Evolutionary conservation across 257 asterid genomes (phyloP).

Genomic region (Petunia axillaris): DNA sequence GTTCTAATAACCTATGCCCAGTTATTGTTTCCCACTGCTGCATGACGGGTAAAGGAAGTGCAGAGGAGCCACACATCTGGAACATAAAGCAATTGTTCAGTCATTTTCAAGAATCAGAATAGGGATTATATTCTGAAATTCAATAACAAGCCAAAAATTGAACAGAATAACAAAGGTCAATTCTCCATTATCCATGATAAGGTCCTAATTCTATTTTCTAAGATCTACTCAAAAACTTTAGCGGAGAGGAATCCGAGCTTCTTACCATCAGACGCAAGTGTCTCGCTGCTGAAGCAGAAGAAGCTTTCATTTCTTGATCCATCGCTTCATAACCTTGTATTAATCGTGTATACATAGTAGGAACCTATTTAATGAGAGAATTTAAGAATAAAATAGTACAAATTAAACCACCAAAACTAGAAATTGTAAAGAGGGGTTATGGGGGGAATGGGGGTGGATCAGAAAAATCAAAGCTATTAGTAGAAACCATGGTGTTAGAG

Average conservation of each 20-base stretch:
- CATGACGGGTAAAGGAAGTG: constrained; percentile 95
- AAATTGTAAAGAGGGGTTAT: background rate
- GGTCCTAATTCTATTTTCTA: background rate
- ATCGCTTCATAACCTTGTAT: constrained; percentile 93
- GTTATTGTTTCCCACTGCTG: constrained; percentile 92
- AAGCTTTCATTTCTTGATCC: constrained; percentile 68
- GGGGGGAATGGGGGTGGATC: background rate
- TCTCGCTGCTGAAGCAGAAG: constrained; percentile 70
- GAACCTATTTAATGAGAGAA: constrained; percentile 55
- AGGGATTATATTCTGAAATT: background rate
- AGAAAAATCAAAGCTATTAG: background rate
- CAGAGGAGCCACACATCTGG: constrained; percentile 98
- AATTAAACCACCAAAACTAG: background rate
- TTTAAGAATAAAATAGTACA: background rate
- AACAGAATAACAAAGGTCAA: background rate
- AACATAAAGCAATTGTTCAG: background rate
- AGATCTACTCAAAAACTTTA: background rate
- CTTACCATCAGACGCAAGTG: constrained; percentile 91
- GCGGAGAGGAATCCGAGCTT: constrained; percentile 18
- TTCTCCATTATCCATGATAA: background rate
- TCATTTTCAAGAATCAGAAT: background rate
- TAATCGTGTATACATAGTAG: constrained; percentile 93
- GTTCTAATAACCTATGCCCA: constrained; percentile 77
- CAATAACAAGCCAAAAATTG: background rate
- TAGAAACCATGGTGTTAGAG: background rate